phyloP scores from a whole-genome alignment of 1,284 basidiomycete species.

The Hemileia vastatrix region DNA sequence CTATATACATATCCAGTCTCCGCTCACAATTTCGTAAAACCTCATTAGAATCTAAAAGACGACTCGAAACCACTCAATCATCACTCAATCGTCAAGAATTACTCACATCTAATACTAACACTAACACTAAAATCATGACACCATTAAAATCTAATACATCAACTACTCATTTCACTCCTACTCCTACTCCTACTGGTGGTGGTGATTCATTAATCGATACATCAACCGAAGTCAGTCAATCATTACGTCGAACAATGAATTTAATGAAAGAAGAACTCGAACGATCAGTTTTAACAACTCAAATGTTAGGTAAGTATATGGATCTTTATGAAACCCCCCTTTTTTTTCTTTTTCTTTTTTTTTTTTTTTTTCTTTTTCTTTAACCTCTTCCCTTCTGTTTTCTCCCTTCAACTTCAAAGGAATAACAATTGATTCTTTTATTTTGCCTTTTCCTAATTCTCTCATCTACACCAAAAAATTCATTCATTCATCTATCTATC shows the following conservation, averaged over 20 bases:
- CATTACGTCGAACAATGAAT: conserved; percentile 67
- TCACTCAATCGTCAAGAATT: background rate
- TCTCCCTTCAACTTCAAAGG: too few relatives aligned
- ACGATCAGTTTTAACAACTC: conserved; percentile 68
- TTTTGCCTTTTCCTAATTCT: conserved; percentile 4
- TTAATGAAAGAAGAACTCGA: conserved; percentile 85
- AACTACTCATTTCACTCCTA: too few relatives aligned
- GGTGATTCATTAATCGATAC: conserved; percentile 79
- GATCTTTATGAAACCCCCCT: background rate
- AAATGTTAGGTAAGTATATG: conserved; percentile 62
- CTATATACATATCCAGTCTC: conserved; percentile 1
- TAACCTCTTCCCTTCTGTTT: too few relatives aligned
- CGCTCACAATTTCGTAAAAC: conserved; percentile 3
- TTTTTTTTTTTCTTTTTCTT: conserved; percentile 1
- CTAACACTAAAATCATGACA: background rate
- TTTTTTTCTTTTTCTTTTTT: background rate
- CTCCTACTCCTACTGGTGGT: too few relatives aligned
- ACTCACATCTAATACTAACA: background rate
- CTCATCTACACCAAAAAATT: background rate
- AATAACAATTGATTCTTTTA: background rate
- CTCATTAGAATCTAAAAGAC: conserved; percentile 16
- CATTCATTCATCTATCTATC: background rate
- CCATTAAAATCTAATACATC: conserved; percentile 11
- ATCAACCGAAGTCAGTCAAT: conserved; percentile 73
- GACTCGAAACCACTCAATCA: background rate